Evolutionary conservation across 2,329 filamentous ascomycete species (phyloP).

Genomic region (Graphilbum sp.): DNA sequence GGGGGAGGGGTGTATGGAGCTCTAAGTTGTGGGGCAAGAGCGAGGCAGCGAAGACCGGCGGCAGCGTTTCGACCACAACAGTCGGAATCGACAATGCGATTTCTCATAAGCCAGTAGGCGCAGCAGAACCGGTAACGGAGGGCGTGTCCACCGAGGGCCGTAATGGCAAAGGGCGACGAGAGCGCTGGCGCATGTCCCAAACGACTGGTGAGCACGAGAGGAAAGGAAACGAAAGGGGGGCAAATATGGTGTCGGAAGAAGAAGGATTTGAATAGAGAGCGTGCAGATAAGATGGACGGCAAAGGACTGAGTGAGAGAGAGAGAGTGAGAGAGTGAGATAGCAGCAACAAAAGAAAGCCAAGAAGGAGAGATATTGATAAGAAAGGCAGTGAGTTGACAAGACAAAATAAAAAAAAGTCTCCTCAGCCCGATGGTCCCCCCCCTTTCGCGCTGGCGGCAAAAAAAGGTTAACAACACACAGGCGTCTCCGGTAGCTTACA

Average conservation of each 20-base stretch:
- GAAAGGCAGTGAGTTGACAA: neutral
- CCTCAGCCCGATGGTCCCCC: too few species aligned
- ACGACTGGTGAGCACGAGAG: too few species aligned
- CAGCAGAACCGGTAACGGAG: neutral
- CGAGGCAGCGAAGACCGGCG: neutral
- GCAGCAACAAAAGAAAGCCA: too few species aligned
- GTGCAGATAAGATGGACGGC: neutral
- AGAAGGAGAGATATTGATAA: too few species aligned
- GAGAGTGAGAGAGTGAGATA: neutral
- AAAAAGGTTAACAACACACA: slow-evolving; percentile 1
- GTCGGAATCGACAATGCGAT: neutral
- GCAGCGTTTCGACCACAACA: neutral
- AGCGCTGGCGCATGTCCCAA: slow-evolving; percentile 1
- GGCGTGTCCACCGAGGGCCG: neutral
- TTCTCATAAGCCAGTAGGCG: too few species aligned
- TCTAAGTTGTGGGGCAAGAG: neutral
- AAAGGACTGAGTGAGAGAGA: neutral
- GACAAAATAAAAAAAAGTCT: too few species aligned
- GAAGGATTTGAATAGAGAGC: neutral
- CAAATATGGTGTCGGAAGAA: neutral
- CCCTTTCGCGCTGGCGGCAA: too few species aligned
- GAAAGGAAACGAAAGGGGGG: neutral
- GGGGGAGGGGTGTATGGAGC: too few species aligned
- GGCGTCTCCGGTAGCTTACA: slow-evolving; percentile 1
- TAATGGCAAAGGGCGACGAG: neutral